Percentiles rank a stretch among this genome's conserved stretches.
phyloP scores from a whole-genome alignment of 352 stramenopile genomes.

The Ophiocytium majus region DNA sequence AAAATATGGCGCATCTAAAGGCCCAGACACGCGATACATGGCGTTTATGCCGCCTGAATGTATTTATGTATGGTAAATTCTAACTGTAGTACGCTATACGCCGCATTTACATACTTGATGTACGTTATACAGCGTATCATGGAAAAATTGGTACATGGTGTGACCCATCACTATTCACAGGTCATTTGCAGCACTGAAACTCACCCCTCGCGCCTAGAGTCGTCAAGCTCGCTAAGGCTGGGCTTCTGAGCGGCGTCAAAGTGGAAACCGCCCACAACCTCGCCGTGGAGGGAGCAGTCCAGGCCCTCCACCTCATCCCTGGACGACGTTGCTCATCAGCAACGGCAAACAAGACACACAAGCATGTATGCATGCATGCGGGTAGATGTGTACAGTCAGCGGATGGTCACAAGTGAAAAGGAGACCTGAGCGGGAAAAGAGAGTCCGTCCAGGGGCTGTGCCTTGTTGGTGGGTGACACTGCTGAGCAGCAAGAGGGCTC shows the following conservation, averaged over 20 bases:
- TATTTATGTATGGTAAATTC: background rate
- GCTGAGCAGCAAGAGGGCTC: too few species aligned
- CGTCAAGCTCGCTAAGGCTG: background rate
- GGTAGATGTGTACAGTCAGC: conserved; percentile 9
- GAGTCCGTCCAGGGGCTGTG: too few species aligned
- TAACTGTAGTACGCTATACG: too few species aligned
- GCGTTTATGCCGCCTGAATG: background rate
- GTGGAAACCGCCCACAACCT: background rate
- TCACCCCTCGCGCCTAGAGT: background rate
- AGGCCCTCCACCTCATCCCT: conserved; percentile 10
- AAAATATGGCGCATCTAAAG: background rate
- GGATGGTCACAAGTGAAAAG: too few species aligned
- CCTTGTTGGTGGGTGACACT: too few species aligned
- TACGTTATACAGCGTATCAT: background rate
- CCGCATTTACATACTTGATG: background rate
- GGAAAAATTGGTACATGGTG: background rate
- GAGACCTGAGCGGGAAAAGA: too few species aligned
- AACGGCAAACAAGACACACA: background rate
- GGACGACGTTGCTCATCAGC: background rate
- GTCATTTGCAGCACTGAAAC: background rate
- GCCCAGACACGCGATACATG: background rate
- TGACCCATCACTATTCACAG: too few species aligned
- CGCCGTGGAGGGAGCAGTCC: background rate
- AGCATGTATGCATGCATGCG: background rate
- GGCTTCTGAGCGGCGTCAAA: conserved; percentile 5